phyloP scores from a whole-genome alignment of 768 basidiomycete genomes.

The Boletus bicolor region DNA sequence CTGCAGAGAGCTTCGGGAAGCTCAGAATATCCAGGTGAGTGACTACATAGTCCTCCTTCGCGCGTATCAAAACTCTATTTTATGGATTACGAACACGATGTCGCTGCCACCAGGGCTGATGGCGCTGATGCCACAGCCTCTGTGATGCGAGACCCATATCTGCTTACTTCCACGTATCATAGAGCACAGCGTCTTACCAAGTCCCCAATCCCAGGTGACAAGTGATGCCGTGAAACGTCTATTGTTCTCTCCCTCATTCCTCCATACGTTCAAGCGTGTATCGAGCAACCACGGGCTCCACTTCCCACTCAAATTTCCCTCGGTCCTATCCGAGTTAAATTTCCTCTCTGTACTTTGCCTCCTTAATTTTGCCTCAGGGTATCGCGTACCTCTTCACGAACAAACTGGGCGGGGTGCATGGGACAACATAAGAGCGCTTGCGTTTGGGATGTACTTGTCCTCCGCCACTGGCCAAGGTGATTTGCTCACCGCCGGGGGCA shows the following conservation, averaged over 20 bases:
- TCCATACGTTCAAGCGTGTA: constrained; percentile 56
- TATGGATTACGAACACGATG: background rate
- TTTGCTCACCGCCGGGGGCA: constrained; percentile 64
- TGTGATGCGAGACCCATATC: background rate
- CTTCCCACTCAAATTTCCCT: constrained; percentile 78
- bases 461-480: constrained; percentile 54
- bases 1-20: constrained; percentile 44
- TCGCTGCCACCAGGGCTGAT: background rate
- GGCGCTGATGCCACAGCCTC: background rate
- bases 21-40: constrained; percentile 53
- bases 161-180: background rate
- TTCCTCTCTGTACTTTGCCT: constrained; percentile 73
- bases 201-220: constrained; percentile 45
- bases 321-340: constrained; percentile 72
- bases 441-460: constrained; percentile 68
- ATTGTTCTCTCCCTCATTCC: constrained; percentile 62
- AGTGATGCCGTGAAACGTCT: constrained; percentile 56
- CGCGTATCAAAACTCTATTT: constrained; percentile 2
- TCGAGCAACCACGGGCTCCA: constrained; percentile 65
- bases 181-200: constrained; percentile 10
- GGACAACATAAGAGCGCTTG: constrained; percentile 75
- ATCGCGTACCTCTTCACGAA: constrained; percentile 67
- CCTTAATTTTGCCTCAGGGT: constrained; percentile 83
- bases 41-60: background rate
- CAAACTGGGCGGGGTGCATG: constrained; percentile 78